Base-by-base conservation (phyloP, 2,329 filamentous ascomycete genomes). In the Talaromyces piceae region DNA sequence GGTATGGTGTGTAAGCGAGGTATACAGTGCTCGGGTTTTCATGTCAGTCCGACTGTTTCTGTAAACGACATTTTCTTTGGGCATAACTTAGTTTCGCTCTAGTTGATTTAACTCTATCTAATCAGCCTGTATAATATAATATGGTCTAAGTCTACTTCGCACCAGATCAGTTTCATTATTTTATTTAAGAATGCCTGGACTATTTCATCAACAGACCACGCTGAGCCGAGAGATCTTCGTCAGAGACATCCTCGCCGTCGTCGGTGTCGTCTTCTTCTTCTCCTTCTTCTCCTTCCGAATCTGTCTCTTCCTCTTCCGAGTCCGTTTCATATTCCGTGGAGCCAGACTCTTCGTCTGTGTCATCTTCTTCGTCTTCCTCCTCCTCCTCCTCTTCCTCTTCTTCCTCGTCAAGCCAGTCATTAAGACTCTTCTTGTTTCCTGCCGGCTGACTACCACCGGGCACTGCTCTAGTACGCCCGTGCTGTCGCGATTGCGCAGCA, bases 371-470 rank as follows among this genome's bases (percentile, higher is more conserved):
- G 0, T 78, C 74, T 0, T 77, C 77, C 0, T 33, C 30, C 12
- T 75, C 75, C 0, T 76, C 76, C 0, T 75, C 75, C 0, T 78
- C 76, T 2, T 75, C 75, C 1, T 77, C 77, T 0, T 76, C 76
- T 3, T 71, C 73, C 18, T 72, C 73, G 4, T 85, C 89, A 51
- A 97, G 75, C 91, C 93, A 97, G 66, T 95, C 89, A 72, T 97
- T 90, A 56, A 98, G 72, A 18, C 85, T 88, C 78, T 95, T 88
- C 78, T 95, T 95, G 6, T 39, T 43, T 22, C 48, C 45, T 25
- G 30, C 22, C 37, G 82, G 47, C 16, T 31, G 37, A 11, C 39
- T 81, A 47, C 83, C 83, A 4, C 71, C 68, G 13, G 62, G 54
- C 12, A 57, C 61, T 6, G 56, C 53, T 4, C n/a, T n/a, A n/a